Evolutionary conservation across 176 grass and related monocot genomes (phyloP).

Genomic region (Triticum timopheevii): DNA sequence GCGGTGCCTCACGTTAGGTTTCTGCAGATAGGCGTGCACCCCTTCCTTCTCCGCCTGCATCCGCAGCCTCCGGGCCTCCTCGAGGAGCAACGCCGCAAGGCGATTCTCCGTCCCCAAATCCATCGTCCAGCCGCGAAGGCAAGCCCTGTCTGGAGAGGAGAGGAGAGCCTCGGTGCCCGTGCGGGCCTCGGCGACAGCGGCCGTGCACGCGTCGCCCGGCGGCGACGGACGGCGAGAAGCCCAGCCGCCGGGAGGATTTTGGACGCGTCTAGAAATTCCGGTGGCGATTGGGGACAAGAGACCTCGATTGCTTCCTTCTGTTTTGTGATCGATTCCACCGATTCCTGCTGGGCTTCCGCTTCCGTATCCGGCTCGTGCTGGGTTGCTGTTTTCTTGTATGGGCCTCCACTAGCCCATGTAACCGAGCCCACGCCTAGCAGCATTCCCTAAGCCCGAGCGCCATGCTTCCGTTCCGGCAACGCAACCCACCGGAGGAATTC

Average conservation of each 20-base stretch:
- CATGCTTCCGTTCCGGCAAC: not conserved
- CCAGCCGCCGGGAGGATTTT: not conserved
- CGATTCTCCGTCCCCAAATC: slow-evolving; percentile 65
- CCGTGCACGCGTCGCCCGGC: too few species aligned
- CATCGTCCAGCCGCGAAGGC: slow-evolving; percentile 12
- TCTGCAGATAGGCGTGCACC: slow-evolving; percentile 44
- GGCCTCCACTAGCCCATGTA: not conserved
- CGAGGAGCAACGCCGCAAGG: slow-evolving; percentile 52
- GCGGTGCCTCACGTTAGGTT: slow-evolving; percentile 39
- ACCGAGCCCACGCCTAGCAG: not conserved
- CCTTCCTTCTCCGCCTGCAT: slow-evolving; percentile 58
- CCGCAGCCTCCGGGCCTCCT: slow-evolving; percentile 57
- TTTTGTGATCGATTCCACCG: not conserved
- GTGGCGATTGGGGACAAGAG: not conserved
- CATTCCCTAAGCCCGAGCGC: not conserved
- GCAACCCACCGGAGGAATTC: slow-evolving; percentile 4
- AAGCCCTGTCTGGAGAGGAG: not conserved
- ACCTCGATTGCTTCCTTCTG: not conserved
- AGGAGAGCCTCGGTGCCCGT: not conserved
- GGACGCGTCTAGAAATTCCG: not conserved
- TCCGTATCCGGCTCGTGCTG: not conserved
- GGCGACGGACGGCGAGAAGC: not conserved
- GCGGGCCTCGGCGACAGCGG: not conserved
- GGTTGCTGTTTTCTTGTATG: not conserved
- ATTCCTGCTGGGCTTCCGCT: not conserved